Evolutionary conservation across 768 basidiomycete species (phyloP), one percentile per base, ranked within the genome.

Genomic region (Cyathus striatus): DNA sequence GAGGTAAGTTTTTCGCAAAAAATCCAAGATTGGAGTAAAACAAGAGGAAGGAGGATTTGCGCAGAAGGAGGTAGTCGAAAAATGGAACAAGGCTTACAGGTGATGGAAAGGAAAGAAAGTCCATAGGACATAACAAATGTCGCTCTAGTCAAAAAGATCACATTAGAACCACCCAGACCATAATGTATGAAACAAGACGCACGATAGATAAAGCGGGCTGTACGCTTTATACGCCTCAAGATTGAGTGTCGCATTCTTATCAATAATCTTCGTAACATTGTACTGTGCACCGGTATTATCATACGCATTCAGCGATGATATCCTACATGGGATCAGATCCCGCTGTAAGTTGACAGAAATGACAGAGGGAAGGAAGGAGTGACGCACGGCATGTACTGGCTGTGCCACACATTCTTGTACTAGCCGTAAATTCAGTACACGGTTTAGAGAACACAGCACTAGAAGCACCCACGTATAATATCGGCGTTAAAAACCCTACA

Each of bases 51-150:
- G 20, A 23, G 2, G 17, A 18, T 21, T 24, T 17, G 9, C 27
- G 13, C 41, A 34, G 10, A 9, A 23, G 23, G 17, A 16, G 7
- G 5, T 26, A 18, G 23, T 42, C 9, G 14, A 13, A 22, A 23
- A 7, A 34, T 12, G 14, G 43, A 33, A 25, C 39, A 6, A 42
- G 17, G 36, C 56, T 58, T 54, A 65, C 73, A 69, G 2, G 86
- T 81, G 48, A 90, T 81, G 32, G 78, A 71, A 7, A 86, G 77
- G 53, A 79, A 79, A 4, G 76, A 73, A 3, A 78, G 65, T 34
- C 74, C 77, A 48, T 84, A 84, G 12, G 74, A 68, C 44, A 79
- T 63, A 14, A 70, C 70, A 48, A 80, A 80, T 3, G 75, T 75
- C 27, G 75, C 77, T 23, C 76, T 76, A 7, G 24, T 21, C 26